phyloP scores from a whole-genome alignment of 495 filamentous ascomycete species.

The Aspergillus hancockii region DNA sequence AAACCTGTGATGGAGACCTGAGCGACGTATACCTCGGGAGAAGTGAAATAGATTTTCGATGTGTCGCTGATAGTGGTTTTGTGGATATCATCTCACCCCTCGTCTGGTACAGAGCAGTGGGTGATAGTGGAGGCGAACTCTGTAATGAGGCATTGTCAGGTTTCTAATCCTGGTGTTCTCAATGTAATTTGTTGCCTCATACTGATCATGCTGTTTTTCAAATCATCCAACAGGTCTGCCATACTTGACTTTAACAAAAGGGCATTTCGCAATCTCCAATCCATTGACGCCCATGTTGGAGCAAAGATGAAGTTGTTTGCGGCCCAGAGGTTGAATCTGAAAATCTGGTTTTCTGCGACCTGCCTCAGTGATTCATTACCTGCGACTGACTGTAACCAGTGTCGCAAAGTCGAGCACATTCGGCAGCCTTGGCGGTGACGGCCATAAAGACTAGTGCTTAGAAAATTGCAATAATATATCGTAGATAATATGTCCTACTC shows the following conservation, averaged over 20 bases:
- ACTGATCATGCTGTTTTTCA: constrained; percentile 11
- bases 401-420: constrained; percentile 4
- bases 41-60: constrained; percentile 18
- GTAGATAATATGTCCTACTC: too few relatives aligned
- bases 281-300: constrained; percentile 20
- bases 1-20: constrained; percentile 20
- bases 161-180: too few relatives aligned
- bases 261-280: constrained; percentile 23
- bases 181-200: not conserved
- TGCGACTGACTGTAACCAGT: not conserved
- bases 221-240: constrained; percentile 17
- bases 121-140: too few relatives aligned
- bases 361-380: not conserved
- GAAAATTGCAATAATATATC: too few relatives aligned
- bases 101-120: too few relatives aligned
- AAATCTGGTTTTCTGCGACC: constrained; percentile 19
- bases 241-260: constrained; percentile 16
- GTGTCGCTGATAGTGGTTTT: not conserved
- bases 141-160: too few relatives aligned
- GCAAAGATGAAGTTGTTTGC: constrained; percentile 19
- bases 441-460: not conserved
- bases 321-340: constrained; percentile 23
- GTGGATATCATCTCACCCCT: too few relatives aligned
- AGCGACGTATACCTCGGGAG: constrained; percentile 19
- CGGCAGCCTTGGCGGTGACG: not conserved